Evolutionary conservation across 306 rosid species (phyloP), one percentile per base, ranked within the genome.

Genomic region (Gynostemma pentaphyllum): DNA sequence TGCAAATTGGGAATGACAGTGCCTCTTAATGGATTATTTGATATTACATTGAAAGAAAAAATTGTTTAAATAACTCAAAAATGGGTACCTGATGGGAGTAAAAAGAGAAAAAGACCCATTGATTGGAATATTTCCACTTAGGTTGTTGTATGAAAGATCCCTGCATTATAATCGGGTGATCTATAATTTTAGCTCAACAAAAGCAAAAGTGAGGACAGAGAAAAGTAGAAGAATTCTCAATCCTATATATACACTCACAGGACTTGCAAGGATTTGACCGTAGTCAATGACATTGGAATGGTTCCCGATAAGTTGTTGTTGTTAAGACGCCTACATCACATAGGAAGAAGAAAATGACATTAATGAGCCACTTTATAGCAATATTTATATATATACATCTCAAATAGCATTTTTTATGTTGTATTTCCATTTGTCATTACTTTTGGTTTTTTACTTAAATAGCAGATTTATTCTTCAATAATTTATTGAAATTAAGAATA

Each of bases 31-130:
- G 21, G 14, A 42, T 26, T 45, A 28, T 13, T 18, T 19, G 26
- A 40, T 52, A 28, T 18, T 28, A 36, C 36, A 49, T 29, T 12
- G 29, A 39, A 32, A 29, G 2, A 53, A 55, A 2, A 23, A 37
- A 36, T 13, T n/a, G n/a, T n/a, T n/a, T n/a, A n/a, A 53, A 66
- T 24, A 46, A 49, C 36, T 37, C 44, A 44, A 75, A 46, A 22
- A 22, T 40, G 23, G 28, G 26, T 71, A 94, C 99, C 97, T 94
- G 90, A 82, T 83, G 30, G 95, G 94, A 68, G 97, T 88, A 81
- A 94, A 88, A 37, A 78, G 63, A 34, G 85, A 75, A 82, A 94
- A 94, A 44, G 99, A 88, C 72, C 99, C 99, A 56, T 78, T 79
- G 68, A 78, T 70, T 2, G 97, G 99, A 62, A 74, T 41, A 0